Conservation (phyloP, 164 flowering plant genomes). For the Liquidambar formosana region DNA sequence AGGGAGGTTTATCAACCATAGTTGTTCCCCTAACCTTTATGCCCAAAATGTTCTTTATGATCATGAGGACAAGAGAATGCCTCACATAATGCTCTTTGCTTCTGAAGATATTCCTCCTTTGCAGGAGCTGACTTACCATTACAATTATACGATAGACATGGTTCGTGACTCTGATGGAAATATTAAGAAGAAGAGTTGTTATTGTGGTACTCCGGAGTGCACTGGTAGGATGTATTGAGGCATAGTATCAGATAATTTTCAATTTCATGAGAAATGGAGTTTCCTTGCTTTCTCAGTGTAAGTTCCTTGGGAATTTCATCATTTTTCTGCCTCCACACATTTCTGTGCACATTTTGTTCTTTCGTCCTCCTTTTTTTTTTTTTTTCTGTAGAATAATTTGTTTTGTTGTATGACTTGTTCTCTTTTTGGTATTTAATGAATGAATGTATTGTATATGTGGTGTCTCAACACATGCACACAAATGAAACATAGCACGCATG, state of each 20-base stretch:
- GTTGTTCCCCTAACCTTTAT: slow-evolving; percentile 89
- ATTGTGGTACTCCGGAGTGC: slow-evolving; percentile 84
- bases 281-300: neutral
- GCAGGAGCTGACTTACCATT: slow-evolving; percentile 78
- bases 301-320: neutral
- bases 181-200: slow-evolving; percentile 66
- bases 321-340: no score
- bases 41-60: slow-evolving; percentile 87
- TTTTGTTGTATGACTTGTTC: no score
- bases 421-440: no score
- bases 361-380: no score
- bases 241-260: neutral
- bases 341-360: no score
- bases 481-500: no score
- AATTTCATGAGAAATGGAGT: neutral
- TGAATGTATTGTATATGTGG: no score
- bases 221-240: slow-evolving; percentile 75
- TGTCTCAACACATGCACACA: no score
- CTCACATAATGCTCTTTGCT: slow-evolving; percentile 93
- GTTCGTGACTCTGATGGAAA: slow-evolving; percentile 66
- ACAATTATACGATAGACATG: slow-evolving; percentile 66
- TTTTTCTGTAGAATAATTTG: no score
- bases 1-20: slow-evolving; percentile 89
- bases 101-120: slow-evolving; percentile 83
- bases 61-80: slow-evolving; percentile 73